A percentile compares a stretch with the other conserved stretches of the same genome.
Evolutionary conservation across 2,329 filamentous ascomycete genomes (phyloP).

Genomic region (Botrytis sinoallii): DNA sequence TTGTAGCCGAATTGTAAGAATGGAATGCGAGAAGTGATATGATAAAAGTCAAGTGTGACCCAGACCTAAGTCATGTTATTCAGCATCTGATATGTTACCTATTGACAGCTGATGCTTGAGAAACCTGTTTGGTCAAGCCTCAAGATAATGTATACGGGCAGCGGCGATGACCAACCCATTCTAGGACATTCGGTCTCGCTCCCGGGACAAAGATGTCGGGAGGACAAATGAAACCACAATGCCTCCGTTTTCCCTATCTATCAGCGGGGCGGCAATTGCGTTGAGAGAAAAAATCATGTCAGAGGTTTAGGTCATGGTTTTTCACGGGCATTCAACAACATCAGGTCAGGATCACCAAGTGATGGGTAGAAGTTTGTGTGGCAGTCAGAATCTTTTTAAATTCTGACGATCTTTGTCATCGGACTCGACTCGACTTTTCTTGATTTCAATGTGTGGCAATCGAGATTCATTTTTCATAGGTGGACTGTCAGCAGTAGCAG

Average conservation of each 20-base stretch:
- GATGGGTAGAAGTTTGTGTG: neutral
- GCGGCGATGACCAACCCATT: conserved; percentile 4
- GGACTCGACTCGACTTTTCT: neutral
- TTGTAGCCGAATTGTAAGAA: neutral
- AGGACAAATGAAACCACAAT: conserved; percentile 7
- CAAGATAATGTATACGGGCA: conserved; percentile 4
- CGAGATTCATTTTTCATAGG: neutral
- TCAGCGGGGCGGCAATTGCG: conserved; percentile 8
- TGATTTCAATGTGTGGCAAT: neutral
- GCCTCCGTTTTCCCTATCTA: conserved; percentile 7
- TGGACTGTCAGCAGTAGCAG: neutral
- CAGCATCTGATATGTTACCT: conserved; percentile 1
- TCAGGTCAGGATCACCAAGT: neutral
- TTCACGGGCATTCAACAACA: neutral
- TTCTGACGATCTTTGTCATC: neutral
- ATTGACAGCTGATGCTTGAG: conserved; percentile 3
- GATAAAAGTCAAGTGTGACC: neutral
- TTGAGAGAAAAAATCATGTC: neutral
- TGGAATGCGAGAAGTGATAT: conserved; percentile 17
- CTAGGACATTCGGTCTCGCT: conserved; percentile 4
- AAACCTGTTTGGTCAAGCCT: neutral
- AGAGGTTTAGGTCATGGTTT: conserved; percentile 3
- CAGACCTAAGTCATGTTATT: conserved; percentile 2
- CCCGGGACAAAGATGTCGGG: neutral
- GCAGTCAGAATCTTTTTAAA: neutral